Evolutionary conservation across 371 early-diverging fungal species (phyloP).

Genomic region (Actinomucor elegans): DNA sequence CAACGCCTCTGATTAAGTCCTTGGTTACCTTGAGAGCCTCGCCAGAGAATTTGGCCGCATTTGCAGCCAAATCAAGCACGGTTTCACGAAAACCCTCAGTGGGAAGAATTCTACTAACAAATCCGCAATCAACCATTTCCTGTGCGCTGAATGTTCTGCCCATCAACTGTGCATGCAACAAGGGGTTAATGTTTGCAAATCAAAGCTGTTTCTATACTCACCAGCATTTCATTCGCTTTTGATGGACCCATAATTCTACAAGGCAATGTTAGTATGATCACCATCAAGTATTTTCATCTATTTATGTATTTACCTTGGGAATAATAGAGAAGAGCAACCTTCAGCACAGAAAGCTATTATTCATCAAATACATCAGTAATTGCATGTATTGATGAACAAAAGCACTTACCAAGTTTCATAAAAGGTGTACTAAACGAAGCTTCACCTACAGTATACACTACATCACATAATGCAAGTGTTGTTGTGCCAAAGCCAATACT

Average conservation of each 20-base stretch:
- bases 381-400: background rate
- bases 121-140: slow-evolving; percentile 53
- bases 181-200: too few relatives aligned
- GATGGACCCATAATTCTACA: slow-evolving; percentile 58
- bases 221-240: slow-evolving; percentile 67
- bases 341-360: slow-evolving; percentile 61
- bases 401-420: slow-evolving; percentile 57
- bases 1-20: slow-evolving; percentile 50
- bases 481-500: slow-evolving; percentile 75
- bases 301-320: slow-evolving; percentile 39
- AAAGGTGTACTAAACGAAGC: slow-evolving; percentile 69
- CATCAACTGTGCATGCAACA: slow-evolving; percentile 31
- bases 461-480: slow-evolving; percentile 68
- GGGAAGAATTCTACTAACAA: slow-evolving; percentile 55
- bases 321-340: slow-evolving; percentile 62
- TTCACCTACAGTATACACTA: slow-evolving; percentile 61
- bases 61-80: slow-evolving; percentile 47
- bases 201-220: too few relatives aligned
- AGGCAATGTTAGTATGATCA: too few relatives aligned
- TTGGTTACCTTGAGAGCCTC: slow-evolving; percentile 63
- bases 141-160: slow-evolving; percentile 56
- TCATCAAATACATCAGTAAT: background rate
- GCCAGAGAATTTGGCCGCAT: slow-evolving; percentile 50
- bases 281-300: too few relatives aligned
- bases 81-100: slow-evolving; percentile 51